These are phyloP conservation scores for Chalciporus sp. DNA, from an alignment of 1,284 basidiomycete genomes.

Conservation along the genomic window DNA sequence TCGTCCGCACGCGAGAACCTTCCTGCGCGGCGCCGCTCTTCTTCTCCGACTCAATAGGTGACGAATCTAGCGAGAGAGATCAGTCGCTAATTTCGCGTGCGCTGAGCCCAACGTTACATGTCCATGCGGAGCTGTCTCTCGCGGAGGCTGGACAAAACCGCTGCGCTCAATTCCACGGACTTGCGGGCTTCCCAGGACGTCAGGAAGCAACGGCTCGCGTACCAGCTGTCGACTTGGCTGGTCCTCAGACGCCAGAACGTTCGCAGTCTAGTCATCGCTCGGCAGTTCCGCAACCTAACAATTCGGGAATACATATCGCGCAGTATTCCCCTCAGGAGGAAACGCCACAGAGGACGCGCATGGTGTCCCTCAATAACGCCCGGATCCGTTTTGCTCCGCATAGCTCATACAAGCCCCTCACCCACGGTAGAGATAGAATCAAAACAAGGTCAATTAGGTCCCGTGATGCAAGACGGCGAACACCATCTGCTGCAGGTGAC, in stretches of 20 bases:
- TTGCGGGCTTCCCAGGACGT: slow-evolving; percentile 26
- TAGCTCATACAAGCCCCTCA: slow-evolving; percentile 22
- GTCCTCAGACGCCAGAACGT: slow-evolving; percentile 8
- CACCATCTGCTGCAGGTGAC: slow-evolving; percentile 35
- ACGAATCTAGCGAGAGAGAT: slow-evolving; percentile 17
- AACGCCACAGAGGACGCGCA: slow-evolving; percentile 13
- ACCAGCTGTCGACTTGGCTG: slow-evolving; percentile 10
- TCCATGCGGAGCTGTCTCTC: slow-evolving; percentile 10
- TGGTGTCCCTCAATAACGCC: slow-evolving; percentile 8
- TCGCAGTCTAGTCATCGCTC: slow-evolving; percentile 3
- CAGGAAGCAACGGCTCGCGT: slow-evolving; percentile 8
- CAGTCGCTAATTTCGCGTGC: slow-evolving; percentile 4
- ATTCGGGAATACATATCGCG: neutral
- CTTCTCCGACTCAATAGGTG: slow-evolving; percentile 4
- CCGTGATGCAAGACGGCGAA: slow-evolving; percentile 33
- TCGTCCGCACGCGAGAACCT: slow-evolving; percentile 18
- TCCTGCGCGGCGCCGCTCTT: slow-evolving; percentile 7
- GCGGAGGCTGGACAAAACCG: slow-evolving; percentile 11
- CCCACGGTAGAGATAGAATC: slow-evolving; percentile 26
- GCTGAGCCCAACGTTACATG: slow-evolving; percentile 5
- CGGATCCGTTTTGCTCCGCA: slow-evolving; percentile 18
- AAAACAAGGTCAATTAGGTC: slow-evolving; percentile 24
- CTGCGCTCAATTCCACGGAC: slow-evolving; percentile 27
- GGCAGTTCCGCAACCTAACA: neutral
- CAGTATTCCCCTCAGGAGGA: slow-evolving; percentile 2